phyloP scores from a whole-genome alignment of 1,284 basidiomycete genomes.

The Cryptococcus hybrid region DNA sequence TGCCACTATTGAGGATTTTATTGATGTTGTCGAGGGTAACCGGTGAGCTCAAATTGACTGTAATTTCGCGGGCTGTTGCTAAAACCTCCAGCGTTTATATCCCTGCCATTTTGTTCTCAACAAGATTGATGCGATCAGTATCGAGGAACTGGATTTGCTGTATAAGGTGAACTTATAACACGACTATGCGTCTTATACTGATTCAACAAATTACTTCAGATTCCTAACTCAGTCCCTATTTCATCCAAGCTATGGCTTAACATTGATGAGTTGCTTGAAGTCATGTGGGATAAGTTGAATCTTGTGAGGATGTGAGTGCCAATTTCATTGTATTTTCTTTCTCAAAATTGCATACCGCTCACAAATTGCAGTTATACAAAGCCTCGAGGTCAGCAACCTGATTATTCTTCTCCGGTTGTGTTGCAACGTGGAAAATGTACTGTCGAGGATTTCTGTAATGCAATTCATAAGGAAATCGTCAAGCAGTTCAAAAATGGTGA shows the following conservation, averaged over 20 bases:
- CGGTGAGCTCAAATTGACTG: slow-evolving; percentile 54
- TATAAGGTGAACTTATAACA: slow-evolving; percentile 48
- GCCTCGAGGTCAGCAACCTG: slow-evolving; percentile 84
- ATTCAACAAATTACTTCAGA: slow-evolving; percentile 47
- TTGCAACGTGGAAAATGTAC: slow-evolving; percentile 60
- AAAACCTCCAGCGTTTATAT: slow-evolving; percentile 74
- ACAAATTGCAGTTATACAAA: slow-evolving; percentile 67
- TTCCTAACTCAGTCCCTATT: slow-evolving; percentile 93
- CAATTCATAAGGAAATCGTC: slow-evolving; percentile 52
- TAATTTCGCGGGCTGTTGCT: background rate
- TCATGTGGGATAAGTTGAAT: slow-evolving; percentile 86
- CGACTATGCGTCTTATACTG: background rate
- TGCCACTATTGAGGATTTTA: slow-evolving; percentile 96
- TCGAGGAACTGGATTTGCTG: slow-evolving; percentile 95
- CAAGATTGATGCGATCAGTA: slow-evolving; percentile 97
- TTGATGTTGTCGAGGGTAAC: slow-evolving; percentile 93
- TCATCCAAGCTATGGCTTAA: slow-evolving; percentile 85
- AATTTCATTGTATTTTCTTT: background rate
- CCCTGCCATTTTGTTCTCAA: slow-evolving; percentile 72
- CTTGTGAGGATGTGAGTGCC: slow-evolving; percentile 71
- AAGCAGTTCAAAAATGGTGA: slow-evolving; percentile 47
- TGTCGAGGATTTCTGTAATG: slow-evolving; percentile 88
- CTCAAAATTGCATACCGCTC: background rate
- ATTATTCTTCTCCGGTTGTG: slow-evolving; percentile 71
- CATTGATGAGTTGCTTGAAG: slow-evolving; percentile 87